Conservation (phyloP, 805 yeast species). For the Kluyveromyces dobzhanskii region DNA sequence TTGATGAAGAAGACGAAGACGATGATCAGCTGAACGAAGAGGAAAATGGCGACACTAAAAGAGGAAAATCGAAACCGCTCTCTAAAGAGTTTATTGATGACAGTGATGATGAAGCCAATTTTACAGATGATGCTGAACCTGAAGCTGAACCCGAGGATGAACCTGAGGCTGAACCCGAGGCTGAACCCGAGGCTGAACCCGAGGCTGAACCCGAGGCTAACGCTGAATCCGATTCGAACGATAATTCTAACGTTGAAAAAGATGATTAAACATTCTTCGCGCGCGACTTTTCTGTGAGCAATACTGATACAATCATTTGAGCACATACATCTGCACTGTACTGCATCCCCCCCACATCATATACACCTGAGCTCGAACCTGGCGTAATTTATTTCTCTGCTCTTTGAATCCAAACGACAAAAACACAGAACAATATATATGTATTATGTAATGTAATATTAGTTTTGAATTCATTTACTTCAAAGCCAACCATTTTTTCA, state of each 20-base stretch:
- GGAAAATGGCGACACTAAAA: conserved; percentile 22
- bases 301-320: no score
- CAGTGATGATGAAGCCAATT: conserved; percentile 33
- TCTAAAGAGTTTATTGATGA: conserved; percentile 36
- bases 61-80: conserved; percentile 24
- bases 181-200: no score
- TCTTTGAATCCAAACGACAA: neutral
- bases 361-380: no score
- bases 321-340: no score
- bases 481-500: conserved; percentile 34
- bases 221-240: no score
- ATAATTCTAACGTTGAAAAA: no score
- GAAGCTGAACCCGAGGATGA: conserved; percentile 11
- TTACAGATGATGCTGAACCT: conserved; percentile 2
- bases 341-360: no score
- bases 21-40: conserved; percentile 23
- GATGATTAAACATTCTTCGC: no score
- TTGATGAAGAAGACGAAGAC: conserved; percentile 40
- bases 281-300: no score
- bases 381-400: no score
- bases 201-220: no score
- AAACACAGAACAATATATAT: neutral
- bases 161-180: neutral
- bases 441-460: neutral
- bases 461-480: conserved; percentile 4